phyloP scores from a whole-genome alignment of 345 rosid genomes.

The Gynandropsis gynandra region DNA sequence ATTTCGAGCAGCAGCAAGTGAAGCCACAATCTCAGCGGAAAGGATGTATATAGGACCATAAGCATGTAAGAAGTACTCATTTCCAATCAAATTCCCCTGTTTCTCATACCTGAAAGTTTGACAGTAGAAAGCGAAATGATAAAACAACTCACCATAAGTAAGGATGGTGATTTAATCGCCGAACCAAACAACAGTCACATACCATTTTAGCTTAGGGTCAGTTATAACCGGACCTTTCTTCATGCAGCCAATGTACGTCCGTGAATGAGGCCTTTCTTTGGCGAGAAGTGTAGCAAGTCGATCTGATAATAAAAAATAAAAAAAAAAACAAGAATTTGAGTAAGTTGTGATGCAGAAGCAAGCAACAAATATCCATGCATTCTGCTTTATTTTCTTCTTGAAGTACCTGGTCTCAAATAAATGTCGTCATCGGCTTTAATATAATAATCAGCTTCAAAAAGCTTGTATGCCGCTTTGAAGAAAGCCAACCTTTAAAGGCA shows the following conservation, averaged over 20 bases:
- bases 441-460: constrained; percentile 74
- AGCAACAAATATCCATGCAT: not conserved
- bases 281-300: constrained; percentile 79
- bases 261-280: constrained; percentile 52
- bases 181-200: not conserved
- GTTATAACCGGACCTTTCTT: constrained; percentile 85
- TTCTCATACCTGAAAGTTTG: constrained; percentile 58
- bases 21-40: constrained; percentile 66
- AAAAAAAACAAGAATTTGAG: not conserved
- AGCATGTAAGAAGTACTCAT: constrained; percentile 71
- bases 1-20: constrained; percentile 56
- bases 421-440: constrained; percentile 79
- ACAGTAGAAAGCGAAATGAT: constrained; percentile 10
- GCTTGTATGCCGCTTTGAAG: constrained; percentile 60
- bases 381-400: not conserved
- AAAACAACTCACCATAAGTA: not conserved
- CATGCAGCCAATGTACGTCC: constrained; percentile 77
- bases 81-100: constrained; percentile 69
- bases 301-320: constrained; percentile 37
- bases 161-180: not conserved
- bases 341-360: not conserved
- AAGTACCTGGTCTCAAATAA: constrained; percentile 73
- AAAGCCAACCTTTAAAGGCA: constrained; percentile 41
- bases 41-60: constrained; percentile 73
- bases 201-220: constrained; percentile 76